phyloP scores from a whole-genome alignment of 306 rosid species.

The Citrullus colocynthis region DNA sequence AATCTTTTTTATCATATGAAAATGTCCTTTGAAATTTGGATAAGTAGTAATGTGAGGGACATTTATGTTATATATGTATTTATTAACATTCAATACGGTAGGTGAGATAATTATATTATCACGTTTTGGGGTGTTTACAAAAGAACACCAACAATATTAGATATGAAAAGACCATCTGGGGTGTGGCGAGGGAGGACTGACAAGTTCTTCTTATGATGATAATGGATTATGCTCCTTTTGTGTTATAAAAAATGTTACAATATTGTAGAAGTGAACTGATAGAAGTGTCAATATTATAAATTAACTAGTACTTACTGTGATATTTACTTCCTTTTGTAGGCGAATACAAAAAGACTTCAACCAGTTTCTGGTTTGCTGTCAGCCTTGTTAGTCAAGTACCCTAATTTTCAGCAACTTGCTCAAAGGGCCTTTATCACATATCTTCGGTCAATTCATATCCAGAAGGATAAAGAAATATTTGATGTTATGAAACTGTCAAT shows the following conservation, averaged over 20 bases:
- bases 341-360: conserved; percentile 47
- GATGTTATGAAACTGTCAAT: conserved; percentile 63
- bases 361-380: conserved; percentile 63
- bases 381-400: conserved; percentile 65
- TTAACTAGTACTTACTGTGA: background rate
- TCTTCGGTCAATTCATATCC: conserved; percentile 54
- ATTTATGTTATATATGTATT: background rate
- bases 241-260: background rate
- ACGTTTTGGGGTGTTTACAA: background rate
- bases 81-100: background rate
- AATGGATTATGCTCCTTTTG: background rate
- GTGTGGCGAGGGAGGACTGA: background rate
- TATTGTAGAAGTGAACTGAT: background rate
- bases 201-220: background rate
- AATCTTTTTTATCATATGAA: background rate
- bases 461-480: conserved; percentile 78
- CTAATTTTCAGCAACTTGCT: conserved; percentile 55
- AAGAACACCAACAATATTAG: background rate
- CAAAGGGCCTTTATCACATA: conserved; percentile 71
- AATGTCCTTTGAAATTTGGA: background rate
- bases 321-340: conserved; percentile 32
- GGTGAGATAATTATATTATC: background rate
- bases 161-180: background rate
- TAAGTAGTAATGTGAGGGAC: background rate
- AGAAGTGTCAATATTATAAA: background rate